These are phyloP conservation scores for Ophiostoma sp. DNA, from an alignment of 2,329 filamentous ascomycete genomes.

Conservation along the genomic window DNA sequence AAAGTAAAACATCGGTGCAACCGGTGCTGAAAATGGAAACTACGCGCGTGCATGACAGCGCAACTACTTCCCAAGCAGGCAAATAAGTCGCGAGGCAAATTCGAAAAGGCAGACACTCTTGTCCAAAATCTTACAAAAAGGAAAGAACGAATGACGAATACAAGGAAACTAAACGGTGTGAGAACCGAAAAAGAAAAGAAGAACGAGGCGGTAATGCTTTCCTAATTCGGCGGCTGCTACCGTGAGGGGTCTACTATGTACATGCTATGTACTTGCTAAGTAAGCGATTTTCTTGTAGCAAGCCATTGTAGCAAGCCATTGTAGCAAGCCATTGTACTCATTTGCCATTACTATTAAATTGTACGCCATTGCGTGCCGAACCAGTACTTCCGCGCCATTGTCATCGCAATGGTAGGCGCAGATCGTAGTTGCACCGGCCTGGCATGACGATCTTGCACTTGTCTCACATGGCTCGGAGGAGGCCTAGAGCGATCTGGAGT, in stretches of 20 bases:
- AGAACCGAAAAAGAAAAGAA: too few species aligned
- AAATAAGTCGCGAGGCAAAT: not conserved
- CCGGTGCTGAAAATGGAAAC: too few species aligned
- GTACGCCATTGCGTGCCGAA: too few species aligned
- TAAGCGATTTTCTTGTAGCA: not conserved
- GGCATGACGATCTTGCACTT: not conserved
- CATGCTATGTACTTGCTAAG: not conserved
- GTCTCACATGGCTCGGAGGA: too few species aligned
- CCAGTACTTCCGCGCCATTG: not conserved
- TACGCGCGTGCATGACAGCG: not conserved
- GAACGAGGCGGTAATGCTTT: not conserved
- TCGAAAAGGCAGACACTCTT: not conserved
- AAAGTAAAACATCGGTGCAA: too few species aligned
- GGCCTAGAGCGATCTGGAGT: not conserved
- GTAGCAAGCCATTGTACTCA: too few species aligned
- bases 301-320: too few species aligned
- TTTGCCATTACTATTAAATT: too few species aligned
- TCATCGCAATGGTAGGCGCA: not conserved
- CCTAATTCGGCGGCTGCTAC: not conserved
- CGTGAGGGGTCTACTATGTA: too few species aligned
- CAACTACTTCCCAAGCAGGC: not conserved
- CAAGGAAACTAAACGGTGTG: not conserved
- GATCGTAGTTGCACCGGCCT: not conserved
- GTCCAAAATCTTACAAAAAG: not conserved
- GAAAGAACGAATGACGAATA: not conserved